Evolutionary conservation across 208 protist genomes (phyloP).

Genomic region (Hexamita inflata): DNA sequence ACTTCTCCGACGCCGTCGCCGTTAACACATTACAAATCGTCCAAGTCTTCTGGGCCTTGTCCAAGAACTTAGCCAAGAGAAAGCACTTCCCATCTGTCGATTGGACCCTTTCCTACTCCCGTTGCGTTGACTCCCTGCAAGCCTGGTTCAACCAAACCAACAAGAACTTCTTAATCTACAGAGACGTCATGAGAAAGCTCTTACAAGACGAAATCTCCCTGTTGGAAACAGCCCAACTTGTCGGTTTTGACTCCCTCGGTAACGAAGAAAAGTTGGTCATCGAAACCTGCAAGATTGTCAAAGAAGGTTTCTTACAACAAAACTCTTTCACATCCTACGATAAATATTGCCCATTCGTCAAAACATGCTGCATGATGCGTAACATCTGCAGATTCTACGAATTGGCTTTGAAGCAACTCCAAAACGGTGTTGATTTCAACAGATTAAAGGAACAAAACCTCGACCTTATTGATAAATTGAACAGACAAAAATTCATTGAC

Average conservation of each 20-base stretch:
- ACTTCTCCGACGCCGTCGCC: constrained; percentile 67
- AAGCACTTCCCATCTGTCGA: constrained; percentile 99
- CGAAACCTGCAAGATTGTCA: constrained; percentile 92
- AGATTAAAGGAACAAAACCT: neutral
- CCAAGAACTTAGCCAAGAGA: constrained; percentile 97
- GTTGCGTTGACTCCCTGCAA: constrained; percentile 87
- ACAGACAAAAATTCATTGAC: constrained; percentile 25
- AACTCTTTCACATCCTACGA: constrained; percentile 84
- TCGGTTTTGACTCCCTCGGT: constrained; percentile 91
- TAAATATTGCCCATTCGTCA: constrained; percentile 69
- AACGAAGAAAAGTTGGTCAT: constrained; percentile 96
- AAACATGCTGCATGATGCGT: constrained; percentile 77
- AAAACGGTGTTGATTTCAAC: neutral
- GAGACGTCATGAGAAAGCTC: constrained; percentile 63
- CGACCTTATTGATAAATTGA: neutral
- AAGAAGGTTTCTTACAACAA: constrained; percentile 98
- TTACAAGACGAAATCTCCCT: constrained; percentile 96
- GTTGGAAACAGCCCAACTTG: constrained; percentile 97
- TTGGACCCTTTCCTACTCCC: constrained; percentile 97
- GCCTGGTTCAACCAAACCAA: constrained; percentile 81
- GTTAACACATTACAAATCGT: constrained; percentile 33
- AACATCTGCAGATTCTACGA: constrained; percentile 42
- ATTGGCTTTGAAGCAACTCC: neutral
- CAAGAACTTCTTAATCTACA: constrained; percentile 74
- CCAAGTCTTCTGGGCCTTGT: constrained; percentile 89